Evolutionary conservation across 352 stramenopile genomes (phyloP).

Genomic region (Pilasporangium apinafurcum): DNA sequence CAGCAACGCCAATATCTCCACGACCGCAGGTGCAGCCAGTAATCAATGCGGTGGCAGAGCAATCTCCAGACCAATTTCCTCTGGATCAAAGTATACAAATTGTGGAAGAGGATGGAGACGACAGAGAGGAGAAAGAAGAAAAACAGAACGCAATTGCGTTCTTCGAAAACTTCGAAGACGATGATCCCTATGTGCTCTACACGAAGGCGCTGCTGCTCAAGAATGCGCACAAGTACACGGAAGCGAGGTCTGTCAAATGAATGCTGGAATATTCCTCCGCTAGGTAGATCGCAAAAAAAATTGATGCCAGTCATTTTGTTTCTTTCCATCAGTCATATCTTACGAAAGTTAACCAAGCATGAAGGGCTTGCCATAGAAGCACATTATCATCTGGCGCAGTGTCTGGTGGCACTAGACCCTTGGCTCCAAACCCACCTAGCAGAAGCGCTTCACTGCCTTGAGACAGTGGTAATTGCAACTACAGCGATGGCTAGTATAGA

Average conservation of each 20-base stretch:
- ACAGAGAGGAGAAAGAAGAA: background rate
- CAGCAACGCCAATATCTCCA: background rate
- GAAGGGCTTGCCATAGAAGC: constrained; percentile 18
- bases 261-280: too few relatives aligned
- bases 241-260: too few relatives aligned
- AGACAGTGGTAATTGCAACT: constrained; percentile 12
- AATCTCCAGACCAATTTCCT: too few relatives aligned
- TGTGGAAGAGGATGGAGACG: constrained; percentile 5
- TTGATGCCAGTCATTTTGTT: background rate
- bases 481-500: too few relatives aligned
- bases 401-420: constrained; percentile 28
- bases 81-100: too few relatives aligned
- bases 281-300: constrained; percentile 9
- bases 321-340: background rate
- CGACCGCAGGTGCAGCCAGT: too few relatives aligned
- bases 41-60: too few relatives aligned
- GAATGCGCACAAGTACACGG: constrained; percentile 20
- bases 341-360: constrained; percentile 6
- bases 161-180: constrained; percentile 11
- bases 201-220: constrained; percentile 38
- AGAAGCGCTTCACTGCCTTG: constrained; percentile 21
- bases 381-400: constrained; percentile 36
- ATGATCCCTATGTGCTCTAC: constrained; percentile 25
- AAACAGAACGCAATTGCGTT: constrained; percentile 20
- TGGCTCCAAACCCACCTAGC: constrained; percentile 12